Conservation (phyloP, 2,329 filamentous ascomycete species). For the Apiospora marii region DNA sequence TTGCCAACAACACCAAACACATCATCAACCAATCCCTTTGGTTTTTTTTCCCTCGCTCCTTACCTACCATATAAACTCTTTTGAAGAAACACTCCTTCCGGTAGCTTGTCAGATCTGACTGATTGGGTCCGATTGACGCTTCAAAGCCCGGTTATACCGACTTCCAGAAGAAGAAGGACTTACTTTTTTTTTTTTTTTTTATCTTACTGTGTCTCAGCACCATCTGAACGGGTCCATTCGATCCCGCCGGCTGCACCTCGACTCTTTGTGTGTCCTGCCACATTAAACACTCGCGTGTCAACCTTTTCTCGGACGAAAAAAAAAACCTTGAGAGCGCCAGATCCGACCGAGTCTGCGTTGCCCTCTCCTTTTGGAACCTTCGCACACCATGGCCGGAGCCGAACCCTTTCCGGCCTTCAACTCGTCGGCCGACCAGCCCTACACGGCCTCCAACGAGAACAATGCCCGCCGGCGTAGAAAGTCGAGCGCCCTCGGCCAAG, state of each 20-base stretch:
- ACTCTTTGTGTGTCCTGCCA: slow-evolving; percentile 10
- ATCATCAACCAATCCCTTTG: slow-evolving; percentile 8
- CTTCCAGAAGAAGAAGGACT: neutral
- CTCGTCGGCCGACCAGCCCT: slow-evolving; percentile 58
- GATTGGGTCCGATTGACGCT: neutral
- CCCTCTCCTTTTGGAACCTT: neutral
- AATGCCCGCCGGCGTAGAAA: slow-evolving; percentile 59
- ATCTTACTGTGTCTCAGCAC: slow-evolving; percentile 7
- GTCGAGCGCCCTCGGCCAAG: slow-evolving; percentile 62
- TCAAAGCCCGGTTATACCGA: neutral
- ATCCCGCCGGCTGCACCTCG: neutral
- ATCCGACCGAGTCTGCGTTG: slow-evolving; percentile 7
- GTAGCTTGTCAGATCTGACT: neutral
- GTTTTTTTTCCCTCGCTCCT: neutral
- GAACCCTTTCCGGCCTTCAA: slow-evolving; percentile 66
- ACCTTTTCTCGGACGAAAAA: slow-evolving; percentile 7
- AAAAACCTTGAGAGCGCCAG: slow-evolving; percentile 13
- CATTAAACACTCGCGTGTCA: neutral
- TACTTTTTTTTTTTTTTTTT: neutral
- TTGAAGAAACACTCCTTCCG: neutral
- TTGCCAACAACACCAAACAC: slow-evolving; percentile 1
- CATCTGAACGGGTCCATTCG: slow-evolving; percentile 10
- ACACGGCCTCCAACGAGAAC: slow-evolving; percentile 45
- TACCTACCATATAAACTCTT: neutral
- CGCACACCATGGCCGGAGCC: slow-evolving; percentile 49